Base-by-base conservation (phyloP, 805 yeast species). In the Metschnikowia kunwiensis region DNA sequence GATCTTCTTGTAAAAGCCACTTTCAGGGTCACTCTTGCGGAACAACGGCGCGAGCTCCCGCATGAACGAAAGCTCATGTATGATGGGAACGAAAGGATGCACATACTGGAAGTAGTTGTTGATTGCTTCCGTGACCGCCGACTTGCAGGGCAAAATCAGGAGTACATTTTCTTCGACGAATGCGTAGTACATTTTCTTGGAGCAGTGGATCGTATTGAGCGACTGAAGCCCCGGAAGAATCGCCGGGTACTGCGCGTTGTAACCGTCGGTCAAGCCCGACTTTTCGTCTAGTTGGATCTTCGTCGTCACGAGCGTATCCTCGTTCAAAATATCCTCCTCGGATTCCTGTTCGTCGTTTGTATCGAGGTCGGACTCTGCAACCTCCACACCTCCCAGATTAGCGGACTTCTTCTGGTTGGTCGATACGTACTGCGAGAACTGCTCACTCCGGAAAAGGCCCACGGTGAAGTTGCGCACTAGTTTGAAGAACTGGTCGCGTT, bases 401-500 rank as follows among this genome's bases (percentile, higher is more conserved):
- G 10, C 12, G 7, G 18, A 8, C 13, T 29, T 30, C 11, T 40
- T 27, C 14, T 39, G 42, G 14, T 50, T 50, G 11, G 40, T 47
- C 30, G 44, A 50, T 5, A 58, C 53, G 39, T 54, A 65, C 36
- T 54, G 55, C 1, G 62, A 40, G 38, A 66, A 57, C 33, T 57
- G 62, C 13, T 70, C 72, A 3, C 58, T 47, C 33, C 50, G 46
- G 34, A 68, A 55, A 5, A 66, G 48, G 20, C 53, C 45, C 11
- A 63, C 50, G 7, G 64, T 61, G 45, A 56, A 68, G 18, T 57
- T 58, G 16, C 74, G 50, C 20, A 66, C 49, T 26, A 64, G 52
- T 32, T 59, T 61, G 27, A 63, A 57, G 38, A 60, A 68, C 3
- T 66, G 63, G 40, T 68, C 74, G 30, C 61, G 51, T 42, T 66